Base-by-base conservation (phyloP, 2,329 filamentous ascomycete species). In the Neocucurbitaria cava region DNA sequence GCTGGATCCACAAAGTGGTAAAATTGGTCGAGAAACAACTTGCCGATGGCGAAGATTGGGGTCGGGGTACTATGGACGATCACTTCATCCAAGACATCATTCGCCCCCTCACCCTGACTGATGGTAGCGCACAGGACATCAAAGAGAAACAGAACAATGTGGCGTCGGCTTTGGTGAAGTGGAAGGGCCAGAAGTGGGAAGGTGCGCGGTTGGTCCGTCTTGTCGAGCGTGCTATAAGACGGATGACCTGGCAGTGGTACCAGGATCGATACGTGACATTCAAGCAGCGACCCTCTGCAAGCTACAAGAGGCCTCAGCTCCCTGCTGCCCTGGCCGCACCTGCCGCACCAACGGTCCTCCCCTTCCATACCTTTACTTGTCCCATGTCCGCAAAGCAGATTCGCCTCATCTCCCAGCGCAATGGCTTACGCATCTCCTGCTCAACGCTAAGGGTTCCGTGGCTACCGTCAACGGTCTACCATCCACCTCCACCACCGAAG, bases 361-460 rank as follows among this genome's bases (percentile, higher is more conserved):
- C 95, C 0, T 99, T 99, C 70, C 95, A 99, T 74, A 98, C 95
- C 0, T 99, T 99, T 70, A 99, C 95, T 1, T 96, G 91, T 61
- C 95, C 95, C 0, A 81, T 99, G 61, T 92, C 91, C 6, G 92
- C 95, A 3, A 92, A 90, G 72, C 91, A 97, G 63, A 92, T 99
- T 55, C 89, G 95, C 15, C 86, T 90, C 70, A 99, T 99, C 60
- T 98, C 95, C 8, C 94, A 98, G 74, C 86, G 95, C 21, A 99
- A 99, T 71, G 95, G 92, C 1, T 82, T 96, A 28, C 88, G 95
- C 35, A 98, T 99, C 66, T 96, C 94, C 0, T 92, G 89, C 61
- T 95, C 92, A 3, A 96, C 95, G 0, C 78, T 99, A 15, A 87
- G 89, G 52, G 87, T 92, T 1, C 86, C 92, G 4, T 99, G 95